Conservation (phyloP, 2,329 filamentous ascomycete species). For the Diaporthe vexans region DNA sequence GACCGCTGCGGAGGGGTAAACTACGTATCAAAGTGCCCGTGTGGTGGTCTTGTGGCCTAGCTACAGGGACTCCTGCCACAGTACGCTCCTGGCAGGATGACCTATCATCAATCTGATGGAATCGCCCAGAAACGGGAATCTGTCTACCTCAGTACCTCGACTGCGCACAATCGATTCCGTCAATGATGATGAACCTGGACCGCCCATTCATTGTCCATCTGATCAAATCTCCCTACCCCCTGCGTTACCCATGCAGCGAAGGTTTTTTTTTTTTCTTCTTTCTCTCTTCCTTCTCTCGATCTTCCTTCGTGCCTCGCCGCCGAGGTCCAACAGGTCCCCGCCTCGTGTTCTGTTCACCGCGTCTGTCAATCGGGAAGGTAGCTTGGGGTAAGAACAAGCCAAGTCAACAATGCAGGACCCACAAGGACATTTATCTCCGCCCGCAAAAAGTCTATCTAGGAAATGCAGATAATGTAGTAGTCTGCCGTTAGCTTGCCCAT, state of each 20-base stretch:
- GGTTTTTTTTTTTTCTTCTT: not conserved
- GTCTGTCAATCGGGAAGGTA: slow-evolving; percentile 28
- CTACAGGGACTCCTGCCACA: not conserved
- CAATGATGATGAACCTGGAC: not conserved
- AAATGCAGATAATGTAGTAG: slow-evolving; percentile 12
- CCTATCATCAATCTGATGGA: not conserved
- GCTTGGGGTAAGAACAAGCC: not conserved
- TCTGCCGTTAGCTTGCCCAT: slow-evolving; percentile 9
- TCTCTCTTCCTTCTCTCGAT: not conserved
- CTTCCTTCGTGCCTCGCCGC: slow-evolving; percentile 9
- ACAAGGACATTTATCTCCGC: slow-evolving; percentile 22
- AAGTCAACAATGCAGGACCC: slow-evolving; percentile 24
- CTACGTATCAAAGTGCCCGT: slow-evolving; percentile 5
- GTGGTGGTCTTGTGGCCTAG: slow-evolving; percentile 1
- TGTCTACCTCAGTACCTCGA: not conserved
- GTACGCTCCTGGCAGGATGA: slow-evolving; percentile 6
- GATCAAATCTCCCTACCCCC: not conserved
- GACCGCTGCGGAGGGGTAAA: slow-evolving; percentile 18
- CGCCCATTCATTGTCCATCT: slow-evolving; percentile 1
- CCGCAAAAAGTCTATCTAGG: slow-evolving; percentile 5
- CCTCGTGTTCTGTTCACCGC: slow-evolving; percentile 16
- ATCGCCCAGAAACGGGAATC: not conserved
- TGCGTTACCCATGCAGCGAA: not conserved
- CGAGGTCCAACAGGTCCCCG: slow-evolving; percentile 15
- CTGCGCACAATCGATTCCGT: slow-evolving; percentile 10